phyloP scores from a whole-genome alignment of 1,139 yeast genomes.

The Geotrichum siamense region DNA sequence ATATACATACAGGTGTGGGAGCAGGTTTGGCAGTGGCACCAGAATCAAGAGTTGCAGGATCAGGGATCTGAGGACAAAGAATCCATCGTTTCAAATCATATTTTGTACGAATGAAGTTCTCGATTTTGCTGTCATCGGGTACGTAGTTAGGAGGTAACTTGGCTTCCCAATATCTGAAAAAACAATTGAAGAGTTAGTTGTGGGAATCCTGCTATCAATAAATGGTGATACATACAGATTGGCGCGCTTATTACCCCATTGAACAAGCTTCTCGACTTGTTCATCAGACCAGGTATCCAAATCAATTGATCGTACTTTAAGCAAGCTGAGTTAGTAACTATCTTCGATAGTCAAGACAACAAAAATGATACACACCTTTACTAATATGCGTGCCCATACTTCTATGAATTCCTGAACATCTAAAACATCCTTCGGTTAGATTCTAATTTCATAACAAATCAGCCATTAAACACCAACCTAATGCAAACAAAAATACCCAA shows the following conservation, averaged over 20 bases:
- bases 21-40: conserved; percentile 5
- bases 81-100: conserved; percentile 89
- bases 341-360: background rate
- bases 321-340: background rate
- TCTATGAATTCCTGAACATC: conserved; percentile 92
- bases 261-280: conserved; percentile 72
- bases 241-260: conserved; percentile 80
- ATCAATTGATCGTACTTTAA: conserved; percentile 57
- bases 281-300: conserved; percentile 96
- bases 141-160: conserved; percentile 61
- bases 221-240: conserved; percentile 40
- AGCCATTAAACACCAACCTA: conserved; percentile 21
- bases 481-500: conserved; percentile 90
- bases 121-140: conserved; percentile 82
- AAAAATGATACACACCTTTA: conserved; percentile 25
- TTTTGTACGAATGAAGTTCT: conserved; percentile 82
- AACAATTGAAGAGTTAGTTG: background rate
- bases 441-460: background rate
- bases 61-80: conserved; percentile 45
- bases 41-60: conserved; percentile 43
- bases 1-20: conserved; percentile 4
- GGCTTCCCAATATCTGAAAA: conserved; percentile 58
- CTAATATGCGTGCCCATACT: conserved; percentile 89
- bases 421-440: conserved; percentile 18
- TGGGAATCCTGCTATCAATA: background rate